Conservation (phyloP, 1,284 basidiomycete species). For the Ceratobasidium sp. region DNA sequence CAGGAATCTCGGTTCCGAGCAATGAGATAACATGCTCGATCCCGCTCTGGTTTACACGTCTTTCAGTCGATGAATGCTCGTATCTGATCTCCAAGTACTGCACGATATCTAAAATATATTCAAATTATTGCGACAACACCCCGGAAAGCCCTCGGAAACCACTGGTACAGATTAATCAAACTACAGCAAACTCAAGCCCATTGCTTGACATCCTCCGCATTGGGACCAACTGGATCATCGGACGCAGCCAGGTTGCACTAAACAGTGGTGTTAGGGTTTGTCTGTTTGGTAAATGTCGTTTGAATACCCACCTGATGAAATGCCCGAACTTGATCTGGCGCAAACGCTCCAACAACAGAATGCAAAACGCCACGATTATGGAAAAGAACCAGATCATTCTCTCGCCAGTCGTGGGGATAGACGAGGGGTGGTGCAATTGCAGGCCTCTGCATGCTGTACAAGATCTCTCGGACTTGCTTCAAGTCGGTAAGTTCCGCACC, state of each 20-base stretch:
- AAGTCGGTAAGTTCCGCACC: conserved; percentile 75
- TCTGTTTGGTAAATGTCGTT: neutral
- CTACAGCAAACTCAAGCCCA: conserved; percentile 58
- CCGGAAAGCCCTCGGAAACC: neutral
- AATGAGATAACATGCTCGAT: neutral
- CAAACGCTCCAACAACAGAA: conserved; percentile 77
- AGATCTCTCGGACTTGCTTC: conserved; percentile 68
- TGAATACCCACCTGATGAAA: conserved; percentile 65
- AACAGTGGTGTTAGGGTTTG: neutral
- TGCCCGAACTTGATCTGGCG: conserved; percentile 68
- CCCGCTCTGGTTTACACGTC: neutral
- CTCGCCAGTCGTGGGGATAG: conserved; percentile 56
- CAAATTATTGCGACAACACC: neutral
- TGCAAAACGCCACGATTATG: conserved; percentile 80
- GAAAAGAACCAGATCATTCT: conserved; percentile 71
- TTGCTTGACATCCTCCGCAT: conserved; percentile 63
- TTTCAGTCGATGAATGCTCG: neutral
- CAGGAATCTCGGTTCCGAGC: neutral
- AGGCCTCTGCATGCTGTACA: conserved; percentile 82
- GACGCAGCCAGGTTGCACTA: conserved; percentile 79
- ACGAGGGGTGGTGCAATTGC: conserved; percentile 68
- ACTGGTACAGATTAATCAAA: neutral
- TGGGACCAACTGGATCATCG: conserved; percentile 70
- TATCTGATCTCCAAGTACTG: neutral
- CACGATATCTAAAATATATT: neutral